Percentiles rank a stretch among this genome's conserved stretches.
These are phyloP conservation scores for Eucalyptus erythrocorys DNA, from an alignment of 345 rosid genomes.

Conservation along the genomic window DNA sequence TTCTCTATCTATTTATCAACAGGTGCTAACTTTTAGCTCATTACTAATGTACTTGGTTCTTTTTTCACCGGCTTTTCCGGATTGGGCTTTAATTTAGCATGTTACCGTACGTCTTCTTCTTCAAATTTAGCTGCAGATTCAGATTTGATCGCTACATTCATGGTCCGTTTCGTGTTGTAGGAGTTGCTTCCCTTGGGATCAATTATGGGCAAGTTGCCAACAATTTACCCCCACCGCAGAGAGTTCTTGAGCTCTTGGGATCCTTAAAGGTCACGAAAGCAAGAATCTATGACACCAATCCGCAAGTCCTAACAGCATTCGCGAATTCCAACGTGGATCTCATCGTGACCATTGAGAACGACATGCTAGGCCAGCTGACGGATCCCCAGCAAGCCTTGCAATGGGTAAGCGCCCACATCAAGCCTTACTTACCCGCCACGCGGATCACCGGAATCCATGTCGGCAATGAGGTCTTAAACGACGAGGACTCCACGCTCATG, in stretches of 20 bases:
- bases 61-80: not conserved
- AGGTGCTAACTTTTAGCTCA: not conserved
- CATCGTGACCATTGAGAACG: slow-evolving; percentile 69
- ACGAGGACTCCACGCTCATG: slow-evolving; percentile 27
- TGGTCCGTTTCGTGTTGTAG: not conserved
- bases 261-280: slow-evolving; percentile 54
- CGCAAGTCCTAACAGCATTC: slow-evolving; percentile 61
- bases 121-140: not conserved
- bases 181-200: slow-evolving; percentile 59
- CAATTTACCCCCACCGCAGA: slow-evolving; percentile 65
- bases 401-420: slow-evolving; percentile 59
- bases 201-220: slow-evolving; percentile 88
- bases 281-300: slow-evolving; percentile 86
- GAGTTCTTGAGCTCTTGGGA: slow-evolving; percentile 52
- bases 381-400: slow-evolving; percentile 77
- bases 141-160: not conserved
- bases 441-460: slow-evolving; percentile 61
- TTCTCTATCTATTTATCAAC: not conserved
- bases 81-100: not conserved
- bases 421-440: slow-evolving; percentile 63
- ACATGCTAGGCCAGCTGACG: slow-evolving; percentile 39
- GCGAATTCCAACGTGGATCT: slow-evolving; percentile 64
- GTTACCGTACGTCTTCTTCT: not conserved
- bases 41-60: not conserved
- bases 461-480: slow-evolving; percentile 68